Evolutionary conservation across 164 flowering plant species (phyloP).

Genomic region (Paratinospora sagittata): DNA sequence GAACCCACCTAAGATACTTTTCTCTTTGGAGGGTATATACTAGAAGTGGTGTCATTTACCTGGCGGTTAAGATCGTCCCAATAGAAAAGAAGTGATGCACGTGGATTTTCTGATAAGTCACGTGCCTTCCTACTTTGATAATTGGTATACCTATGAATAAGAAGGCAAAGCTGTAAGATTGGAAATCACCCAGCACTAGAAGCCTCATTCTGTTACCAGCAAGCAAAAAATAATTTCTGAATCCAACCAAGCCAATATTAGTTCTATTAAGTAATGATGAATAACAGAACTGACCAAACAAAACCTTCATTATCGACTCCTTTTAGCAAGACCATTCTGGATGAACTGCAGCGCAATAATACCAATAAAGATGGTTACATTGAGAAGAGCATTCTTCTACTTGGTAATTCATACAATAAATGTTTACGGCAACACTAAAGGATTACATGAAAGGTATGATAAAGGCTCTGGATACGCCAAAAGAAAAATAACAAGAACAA

Average conservation of each 20-base stretch:
- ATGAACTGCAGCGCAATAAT: constrained; percentile 46
- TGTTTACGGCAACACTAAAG: not conserved
- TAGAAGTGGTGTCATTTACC: constrained; percentile 30
- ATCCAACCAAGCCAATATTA: not conserved
- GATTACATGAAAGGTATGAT: constrained; percentile 2
- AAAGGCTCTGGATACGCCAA: not conserved
- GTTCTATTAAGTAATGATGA: not conserved
- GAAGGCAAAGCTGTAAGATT: constrained; percentile 5
- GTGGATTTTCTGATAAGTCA: constrained; percentile 79
- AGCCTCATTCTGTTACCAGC: not conserved
- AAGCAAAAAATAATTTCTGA: not conserved
- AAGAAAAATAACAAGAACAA: not conserved
- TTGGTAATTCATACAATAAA: not conserved
- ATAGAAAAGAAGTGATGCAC: constrained; percentile 72
- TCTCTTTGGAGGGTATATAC: not conserved
- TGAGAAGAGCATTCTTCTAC: not conserved
- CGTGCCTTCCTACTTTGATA: constrained; percentile 68
- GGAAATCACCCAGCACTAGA: not conserved
- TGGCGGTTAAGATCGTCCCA: constrained; percentile 80
- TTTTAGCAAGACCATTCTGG: constrained; percentile 87
- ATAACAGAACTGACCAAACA: constrained; percentile 62
- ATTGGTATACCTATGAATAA: constrained; percentile 65
- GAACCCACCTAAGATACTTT: not conserved
- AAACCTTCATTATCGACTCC: constrained; percentile 86
- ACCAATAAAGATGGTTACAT: not conserved